A percentile compares a stretch with the other conserved stretches of the same genome.
These are phyloP conservation scores for Candolleomyces aberdarensis DNA, from an alignment of 768 basidiomycete species.

Conservation along the genomic window DNA sequence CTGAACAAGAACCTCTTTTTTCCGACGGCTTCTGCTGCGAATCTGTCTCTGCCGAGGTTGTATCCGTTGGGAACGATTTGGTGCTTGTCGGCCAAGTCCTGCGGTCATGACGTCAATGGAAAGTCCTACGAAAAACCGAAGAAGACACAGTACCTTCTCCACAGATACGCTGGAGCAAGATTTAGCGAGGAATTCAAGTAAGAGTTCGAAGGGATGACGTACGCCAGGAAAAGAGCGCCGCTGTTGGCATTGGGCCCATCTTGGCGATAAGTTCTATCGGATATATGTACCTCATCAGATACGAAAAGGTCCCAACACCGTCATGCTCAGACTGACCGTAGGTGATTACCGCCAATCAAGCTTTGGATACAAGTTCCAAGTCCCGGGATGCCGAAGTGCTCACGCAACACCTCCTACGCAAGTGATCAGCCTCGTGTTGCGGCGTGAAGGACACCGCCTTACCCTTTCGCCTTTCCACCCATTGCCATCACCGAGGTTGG, in stretches of 20 bases:
- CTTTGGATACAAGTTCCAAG: conserved; percentile 76
- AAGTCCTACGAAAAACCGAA: not conserved
- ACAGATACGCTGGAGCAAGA: conserved; percentile 22
- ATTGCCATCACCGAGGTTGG: conserved; percentile 78
- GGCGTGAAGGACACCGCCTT: conserved; percentile 17
- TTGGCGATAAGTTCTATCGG: conserved; percentile 51
- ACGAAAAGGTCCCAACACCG: not conserved
- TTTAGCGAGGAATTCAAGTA: not conserved
- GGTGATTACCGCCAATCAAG: conserved; percentile 75
- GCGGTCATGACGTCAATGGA: not conserved
- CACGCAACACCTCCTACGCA: conserved; percentile 59
- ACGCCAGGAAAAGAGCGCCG: conserved; percentile 54
- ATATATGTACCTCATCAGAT: not conserved
- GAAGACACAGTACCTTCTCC: conserved; percentile 27
- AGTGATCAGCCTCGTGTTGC: not conserved
- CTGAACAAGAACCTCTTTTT: conserved; percentile 38
- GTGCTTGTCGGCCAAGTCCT: conserved; percentile 27
- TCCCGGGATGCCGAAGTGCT: conserved; percentile 65
- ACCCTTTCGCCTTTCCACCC: conserved; percentile 57
- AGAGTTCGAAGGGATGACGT: conserved; percentile 7
- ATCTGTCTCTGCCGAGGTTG: conserved; percentile 23
- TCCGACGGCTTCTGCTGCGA: conserved; percentile 23
- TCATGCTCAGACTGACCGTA: conserved; percentile 49
- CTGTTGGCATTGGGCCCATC: conserved; percentile 46
- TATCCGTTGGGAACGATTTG: conserved; percentile 32